Evolutionary conservation across 345 rosid species (phyloP).

Genomic region (Sonneratia alba): DNA sequence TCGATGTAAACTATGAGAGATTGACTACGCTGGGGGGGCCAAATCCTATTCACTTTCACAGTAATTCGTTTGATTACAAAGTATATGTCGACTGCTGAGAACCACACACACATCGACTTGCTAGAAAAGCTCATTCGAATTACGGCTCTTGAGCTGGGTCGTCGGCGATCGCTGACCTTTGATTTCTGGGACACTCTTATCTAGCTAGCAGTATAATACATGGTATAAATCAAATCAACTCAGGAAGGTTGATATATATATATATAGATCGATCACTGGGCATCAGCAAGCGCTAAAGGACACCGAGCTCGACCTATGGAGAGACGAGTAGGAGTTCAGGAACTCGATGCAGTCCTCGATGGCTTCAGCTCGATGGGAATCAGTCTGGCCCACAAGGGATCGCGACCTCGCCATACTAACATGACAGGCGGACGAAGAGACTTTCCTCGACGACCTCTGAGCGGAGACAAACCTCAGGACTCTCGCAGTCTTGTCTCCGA

Average conservation of each 20-base stretch:
- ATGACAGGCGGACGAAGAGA: conserved; percentile 20
- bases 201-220: not conserved
- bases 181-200: too few species aligned
- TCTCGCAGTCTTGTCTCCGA: conserved; percentile 47
- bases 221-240: not conserved
- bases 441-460: conserved; percentile 33
- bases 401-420: conserved; percentile 45
- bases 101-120: not conserved
- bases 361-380: conserved; percentile 80
- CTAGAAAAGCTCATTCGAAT: not conserved
- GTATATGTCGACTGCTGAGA: not conserved
- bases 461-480: conserved; percentile 40
- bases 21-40: not conserved
- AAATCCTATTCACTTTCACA: not conserved
- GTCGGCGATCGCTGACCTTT: too few species aligned
- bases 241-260: not conserved
- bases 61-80: not conserved
- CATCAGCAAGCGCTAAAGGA: conserved; percentile 35
- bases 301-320: conserved; percentile 33
- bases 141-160: too few species aligned
- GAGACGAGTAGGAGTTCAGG: conserved; percentile 62
- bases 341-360: conserved; percentile 88
- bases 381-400: conserved; percentile 57
- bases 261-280: not conserved
- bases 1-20: not conserved